Evolutionary conservation across 1,139 yeast genomes (phyloP).

Genomic region (Lodderomyces margitis): DNA sequence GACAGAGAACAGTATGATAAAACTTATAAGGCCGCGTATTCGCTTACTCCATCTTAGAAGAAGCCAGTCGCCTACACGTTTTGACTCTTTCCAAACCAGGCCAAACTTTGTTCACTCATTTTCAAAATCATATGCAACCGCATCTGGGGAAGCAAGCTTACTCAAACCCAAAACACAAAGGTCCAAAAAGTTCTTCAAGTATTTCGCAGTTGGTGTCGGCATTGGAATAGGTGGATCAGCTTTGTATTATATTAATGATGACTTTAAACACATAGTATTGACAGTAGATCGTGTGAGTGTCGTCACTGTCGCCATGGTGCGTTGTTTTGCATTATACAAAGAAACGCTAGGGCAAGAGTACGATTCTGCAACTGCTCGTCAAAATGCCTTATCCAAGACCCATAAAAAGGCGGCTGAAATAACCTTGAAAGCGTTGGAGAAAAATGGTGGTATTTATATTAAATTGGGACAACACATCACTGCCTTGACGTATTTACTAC

Average conservation of each 20-base stretch:
- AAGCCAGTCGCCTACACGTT: background rate
- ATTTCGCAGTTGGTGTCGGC: conserved; percentile 26
- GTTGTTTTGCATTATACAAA: conserved; percentile 66
- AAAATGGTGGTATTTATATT: conserved; percentile 89
- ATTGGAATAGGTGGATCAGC: conserved; percentile 30
- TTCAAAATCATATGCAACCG: conserved; percentile 1
- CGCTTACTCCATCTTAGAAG: background rate
- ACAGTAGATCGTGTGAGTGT: conserved; percentile 59
- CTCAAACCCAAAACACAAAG: background rate
- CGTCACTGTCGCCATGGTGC: conserved; percentile 59
- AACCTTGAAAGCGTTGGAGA: conserved; percentile 75
- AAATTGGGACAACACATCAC: conserved; percentile 93
- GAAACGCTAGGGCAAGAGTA: conserved; percentile 50
- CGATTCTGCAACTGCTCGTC: conserved; percentile 47
- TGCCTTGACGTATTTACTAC: conserved; percentile 87
- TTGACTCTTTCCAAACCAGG: background rate
- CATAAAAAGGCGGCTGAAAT: conserved; percentile 78
- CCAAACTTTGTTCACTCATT: background rate
- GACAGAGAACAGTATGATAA: background rate
- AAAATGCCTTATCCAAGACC: conserved; percentile 50
- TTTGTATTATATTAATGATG: conserved; percentile 36
- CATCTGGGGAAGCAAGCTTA: conserved; percentile 1
- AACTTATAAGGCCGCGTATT: background rate
- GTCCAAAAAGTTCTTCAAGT: background rate
- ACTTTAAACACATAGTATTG: conserved; percentile 30